These are phyloP conservation scores for Cryptomeria japonica DNA, from an alignment of 75 land plant genomes.

Conservation along the genomic window DNA sequence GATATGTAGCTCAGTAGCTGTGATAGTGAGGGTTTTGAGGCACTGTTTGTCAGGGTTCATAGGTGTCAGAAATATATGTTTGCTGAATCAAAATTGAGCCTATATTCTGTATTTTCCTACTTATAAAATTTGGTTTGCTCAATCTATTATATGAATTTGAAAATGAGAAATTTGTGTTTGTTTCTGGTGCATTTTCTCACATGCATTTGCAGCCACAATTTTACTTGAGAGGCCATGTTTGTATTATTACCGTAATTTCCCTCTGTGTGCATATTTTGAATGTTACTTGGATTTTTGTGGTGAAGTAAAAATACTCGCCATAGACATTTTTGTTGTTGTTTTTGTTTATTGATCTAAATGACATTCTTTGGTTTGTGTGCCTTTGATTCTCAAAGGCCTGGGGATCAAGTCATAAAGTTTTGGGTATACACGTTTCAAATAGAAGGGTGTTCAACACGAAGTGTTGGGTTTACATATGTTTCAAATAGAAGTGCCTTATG, in stretches of 20 bases:
- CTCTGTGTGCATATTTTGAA: background rate
- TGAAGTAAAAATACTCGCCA: background rate
- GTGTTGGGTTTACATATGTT: too few relatives aligned
- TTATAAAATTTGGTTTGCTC: background rate
- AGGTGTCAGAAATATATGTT: too few relatives aligned
- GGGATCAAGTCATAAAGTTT: too few relatives aligned
- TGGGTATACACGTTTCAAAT: background rate
- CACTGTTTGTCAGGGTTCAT: too few relatives aligned
- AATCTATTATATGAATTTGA: too few relatives aligned
- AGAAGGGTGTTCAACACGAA: background rate
- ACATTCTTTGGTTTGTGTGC: too few relatives aligned
- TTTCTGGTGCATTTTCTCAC: background rate
- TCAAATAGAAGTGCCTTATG: background rate
- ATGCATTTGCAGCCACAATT: background rate
- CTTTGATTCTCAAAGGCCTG: too few relatives aligned
- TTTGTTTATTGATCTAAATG: too few relatives aligned
- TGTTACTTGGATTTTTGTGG: background rate
- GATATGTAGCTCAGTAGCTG: too few relatives aligned
- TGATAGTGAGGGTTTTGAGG: too few relatives aligned
- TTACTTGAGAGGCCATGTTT: background rate
- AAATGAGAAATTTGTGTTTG: background rate
- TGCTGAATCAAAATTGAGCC: too few relatives aligned
- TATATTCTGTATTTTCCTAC: background rate
- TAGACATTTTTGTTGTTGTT: background rate
- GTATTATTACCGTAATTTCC: background rate